phyloP scores from a whole-genome alignment of 495 filamentous ascomycete genomes.

The Penicillium ucsense region DNA sequence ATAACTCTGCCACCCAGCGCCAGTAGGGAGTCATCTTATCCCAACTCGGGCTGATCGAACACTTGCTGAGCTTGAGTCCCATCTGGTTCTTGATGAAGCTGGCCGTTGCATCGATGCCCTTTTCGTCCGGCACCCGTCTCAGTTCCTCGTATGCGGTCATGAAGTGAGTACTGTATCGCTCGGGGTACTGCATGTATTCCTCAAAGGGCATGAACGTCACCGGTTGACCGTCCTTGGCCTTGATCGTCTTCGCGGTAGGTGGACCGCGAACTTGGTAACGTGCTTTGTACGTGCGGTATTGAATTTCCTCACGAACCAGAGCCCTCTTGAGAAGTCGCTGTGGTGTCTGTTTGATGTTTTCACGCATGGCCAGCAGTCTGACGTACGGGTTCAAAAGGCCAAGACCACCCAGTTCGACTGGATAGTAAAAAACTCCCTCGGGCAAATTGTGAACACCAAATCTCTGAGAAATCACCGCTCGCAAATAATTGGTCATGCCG shows the following conservation, averaged over 20 bases:
- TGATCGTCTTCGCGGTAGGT: background rate
- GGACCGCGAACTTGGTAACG: constrained; percentile 30
- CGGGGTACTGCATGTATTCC: constrained; percentile 43
- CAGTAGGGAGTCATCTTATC: constrained; percentile 45
- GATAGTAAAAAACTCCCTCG: constrained; percentile 60
- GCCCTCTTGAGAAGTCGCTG: constrained; percentile 1
- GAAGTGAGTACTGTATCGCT: constrained; percentile 32
- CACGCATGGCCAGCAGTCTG: constrained; percentile 41
- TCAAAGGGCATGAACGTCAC: constrained; percentile 42
- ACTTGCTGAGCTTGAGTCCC: constrained; percentile 13
- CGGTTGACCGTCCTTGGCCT: constrained; percentile 13
- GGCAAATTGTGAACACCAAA: constrained; percentile 50
- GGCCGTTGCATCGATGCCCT: constrained; percentile 20
- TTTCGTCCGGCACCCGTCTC: constrained; percentile 27
- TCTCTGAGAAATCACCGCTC: constrained; percentile 39
- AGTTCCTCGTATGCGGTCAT: constrained; percentile 26
- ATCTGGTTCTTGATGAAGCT: constrained; percentile 16
- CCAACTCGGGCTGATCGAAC: constrained; percentile 26
- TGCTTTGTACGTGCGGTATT: constrained; percentile 37
- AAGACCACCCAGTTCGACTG: constrained; percentile 48
- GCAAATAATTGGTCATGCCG: constrained; percentile 51
- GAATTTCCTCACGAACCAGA: background rate
- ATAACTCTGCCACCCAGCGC: constrained; percentile 52
- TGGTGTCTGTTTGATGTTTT: constrained; percentile 40
- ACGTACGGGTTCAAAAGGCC: constrained; percentile 50